Percentiles rank a stretch among this genome's conserved stretches.
Conservation (phyloP, 192 early-diverging fungal species). For the Coemansia sp. region DNA sequence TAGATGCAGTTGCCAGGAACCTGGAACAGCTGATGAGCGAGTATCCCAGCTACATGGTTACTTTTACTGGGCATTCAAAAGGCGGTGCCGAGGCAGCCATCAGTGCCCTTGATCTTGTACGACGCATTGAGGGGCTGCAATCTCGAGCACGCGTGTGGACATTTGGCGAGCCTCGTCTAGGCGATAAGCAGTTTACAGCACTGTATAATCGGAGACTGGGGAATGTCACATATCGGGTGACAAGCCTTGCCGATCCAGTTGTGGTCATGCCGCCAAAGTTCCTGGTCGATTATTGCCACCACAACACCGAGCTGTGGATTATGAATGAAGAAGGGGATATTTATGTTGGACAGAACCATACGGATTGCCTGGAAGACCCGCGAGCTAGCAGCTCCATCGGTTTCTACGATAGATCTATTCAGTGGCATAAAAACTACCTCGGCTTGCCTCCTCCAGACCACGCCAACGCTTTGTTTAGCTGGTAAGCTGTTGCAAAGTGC, state of each 20-base stretch:
- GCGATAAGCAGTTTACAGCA: slow-evolving; percentile 34
- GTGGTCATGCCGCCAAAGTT: slow-evolving; percentile 43
- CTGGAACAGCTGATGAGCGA: slow-evolving; percentile 23
- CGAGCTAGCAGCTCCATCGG: slow-evolving; percentile 34
- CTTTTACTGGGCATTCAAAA: slow-evolving; percentile 51
- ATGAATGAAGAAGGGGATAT: slow-evolving; percentile 34
- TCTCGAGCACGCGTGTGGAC: slow-evolving; percentile 37
- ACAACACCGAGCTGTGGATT: slow-evolving; percentile 39
- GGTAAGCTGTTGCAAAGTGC: no score
- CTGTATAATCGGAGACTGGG: slow-evolving; percentile 38
- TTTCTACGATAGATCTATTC: slow-evolving; percentile 37
- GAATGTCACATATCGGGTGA: slow-evolving; percentile 36
- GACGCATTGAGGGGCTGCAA: slow-evolving; percentile 19
- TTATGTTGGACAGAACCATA: slow-evolving; percentile 32
- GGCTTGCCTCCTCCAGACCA: slow-evolving; percentile 46
- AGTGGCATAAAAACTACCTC: slow-evolving; percentile 50
- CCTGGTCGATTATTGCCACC: slow-evolving; percentile 46
- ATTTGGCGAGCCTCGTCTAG: slow-evolving; percentile 42
- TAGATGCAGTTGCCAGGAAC: slow-evolving; percentile 1
- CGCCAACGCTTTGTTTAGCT: slow-evolving; percentile 42
- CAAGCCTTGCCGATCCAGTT: slow-evolving; percentile 35
- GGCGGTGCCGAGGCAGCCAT: slow-evolving; percentile 45
- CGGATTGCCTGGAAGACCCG: slow-evolving; percentile 38
- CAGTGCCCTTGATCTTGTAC: slow-evolving; percentile 36
- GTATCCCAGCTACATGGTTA: slow-evolving; percentile 33